Conservation (phyloP, 1,284 basidiomycete genomes). For the Sporisorium reilianum region DNA sequence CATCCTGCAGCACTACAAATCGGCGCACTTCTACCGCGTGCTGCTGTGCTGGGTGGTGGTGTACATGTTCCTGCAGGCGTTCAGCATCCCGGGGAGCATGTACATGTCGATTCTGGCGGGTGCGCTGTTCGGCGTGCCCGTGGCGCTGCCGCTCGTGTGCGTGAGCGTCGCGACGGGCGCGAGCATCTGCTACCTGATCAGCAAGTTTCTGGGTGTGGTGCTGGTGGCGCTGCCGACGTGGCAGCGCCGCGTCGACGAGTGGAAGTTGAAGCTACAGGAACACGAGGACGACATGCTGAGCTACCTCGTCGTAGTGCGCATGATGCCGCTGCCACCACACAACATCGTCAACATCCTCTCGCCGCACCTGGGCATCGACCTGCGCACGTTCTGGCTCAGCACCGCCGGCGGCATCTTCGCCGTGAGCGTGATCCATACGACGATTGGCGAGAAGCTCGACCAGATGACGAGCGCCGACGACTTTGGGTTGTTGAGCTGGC, state of each 20-base stretch:
- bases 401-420: slow-evolving; percentile 92
- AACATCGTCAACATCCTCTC: slow-evolving; percentile 83
- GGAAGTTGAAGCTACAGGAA: slow-evolving; percentile 79
- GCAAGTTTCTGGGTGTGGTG: slow-evolving; percentile 79
- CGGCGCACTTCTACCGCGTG: slow-evolving; percentile 68
- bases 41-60: slow-evolving; percentile 72
- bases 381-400: slow-evolving; percentile 87
- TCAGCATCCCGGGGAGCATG: slow-evolving; percentile 96
- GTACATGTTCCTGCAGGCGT: slow-evolving; percentile 94
- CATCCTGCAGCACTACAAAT: slow-evolving; percentile 70
- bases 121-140: slow-evolving; percentile 92
- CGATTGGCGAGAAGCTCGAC: slow-evolving; percentile 88
- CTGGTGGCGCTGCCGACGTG: slow-evolving; percentile 76
- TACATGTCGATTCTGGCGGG: slow-evolving; percentile 96
- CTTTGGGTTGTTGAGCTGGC: slow-evolving; percentile 89
- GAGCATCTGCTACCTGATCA: slow-evolving; percentile 91
- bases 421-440: slow-evolving; percentile 92
- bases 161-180: slow-evolving; percentile 91
- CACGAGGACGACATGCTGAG: slow-evolving; percentile 84
- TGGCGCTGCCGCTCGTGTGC: slow-evolving; percentile 90
- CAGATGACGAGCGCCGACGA: slow-evolving; percentile 93
- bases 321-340: slow-evolving; percentile 91
- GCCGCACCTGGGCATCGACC: slow-evolving; percentile 89
- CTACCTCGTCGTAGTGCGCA: slow-evolving; percentile 84
- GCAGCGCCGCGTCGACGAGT: slow-evolving; percentile 80